Conservation (phyloP, 208 protist species). For the Acanthamoeba sp. region DNA sequence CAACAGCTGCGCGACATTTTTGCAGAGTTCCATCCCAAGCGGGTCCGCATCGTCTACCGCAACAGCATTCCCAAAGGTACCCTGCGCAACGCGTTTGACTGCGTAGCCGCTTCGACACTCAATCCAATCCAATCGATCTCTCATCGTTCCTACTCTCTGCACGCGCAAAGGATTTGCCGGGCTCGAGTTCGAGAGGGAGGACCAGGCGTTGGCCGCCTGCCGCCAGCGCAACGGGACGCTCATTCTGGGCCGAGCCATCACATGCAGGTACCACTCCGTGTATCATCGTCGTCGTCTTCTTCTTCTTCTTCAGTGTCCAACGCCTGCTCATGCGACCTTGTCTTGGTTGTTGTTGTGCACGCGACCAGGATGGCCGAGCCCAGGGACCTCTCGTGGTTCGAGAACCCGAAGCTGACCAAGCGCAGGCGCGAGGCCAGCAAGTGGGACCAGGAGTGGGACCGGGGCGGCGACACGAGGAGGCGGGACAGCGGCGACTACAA, state of each 20-base stretch:
- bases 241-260: not conserved
- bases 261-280: constrained; percentile 15
- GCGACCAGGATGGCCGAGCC: not conserved
- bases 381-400: constrained; percentile 25
- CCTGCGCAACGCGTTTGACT: too few relatives aligned
- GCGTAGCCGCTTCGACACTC: too few relatives aligned
- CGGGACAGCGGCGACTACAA: constrained; percentile 2
- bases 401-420: not conserved
- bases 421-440: not conserved
- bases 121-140: too few relatives aligned
- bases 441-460: constrained; percentile 24
- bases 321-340: too few relatives aligned
- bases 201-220: not conserved
- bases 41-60: not conserved
- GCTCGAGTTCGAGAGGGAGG: constrained; percentile 4
- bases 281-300: too few relatives aligned
- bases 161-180: not conserved
- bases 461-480: not conserved
- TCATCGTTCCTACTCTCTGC: not conserved
- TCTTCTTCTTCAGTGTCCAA: too few relatives aligned
- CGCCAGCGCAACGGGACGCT: not conserved
- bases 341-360: too few relatives aligned
- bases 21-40: not conserved
- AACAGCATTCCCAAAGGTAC: constrained; percentile 31
- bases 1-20: not conserved